phyloP scores from a whole-genome alignment of 176 grass and related monocot species.

The Carex scoparia region DNA sequence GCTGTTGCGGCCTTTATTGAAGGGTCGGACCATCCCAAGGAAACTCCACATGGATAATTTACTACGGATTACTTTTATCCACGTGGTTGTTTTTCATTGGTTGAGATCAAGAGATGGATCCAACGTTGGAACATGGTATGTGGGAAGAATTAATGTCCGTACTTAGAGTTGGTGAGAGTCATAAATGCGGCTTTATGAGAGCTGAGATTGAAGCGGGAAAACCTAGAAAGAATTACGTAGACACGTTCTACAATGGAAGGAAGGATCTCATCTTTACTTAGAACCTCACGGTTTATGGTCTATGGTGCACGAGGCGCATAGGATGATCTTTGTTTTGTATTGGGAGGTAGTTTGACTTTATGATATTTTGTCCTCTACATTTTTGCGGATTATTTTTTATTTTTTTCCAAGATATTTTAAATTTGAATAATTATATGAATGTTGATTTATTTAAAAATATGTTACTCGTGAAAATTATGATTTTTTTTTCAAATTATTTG shows the following conservation, averaged over 20 bases:
- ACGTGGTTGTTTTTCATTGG: background rate
- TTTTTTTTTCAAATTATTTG: no score
- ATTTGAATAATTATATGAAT: background rate
- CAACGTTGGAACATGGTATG: constrained; percentile 1
- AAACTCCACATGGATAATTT: background rate
- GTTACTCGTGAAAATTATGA: no score
- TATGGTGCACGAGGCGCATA: background rate
- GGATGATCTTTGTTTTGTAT: background rate
- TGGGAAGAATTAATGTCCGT: background rate
- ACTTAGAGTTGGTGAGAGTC: constrained; percentile 2
- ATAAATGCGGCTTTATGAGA: constrained; percentile 15
- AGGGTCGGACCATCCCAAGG: background rate
- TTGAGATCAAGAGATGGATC: background rate
- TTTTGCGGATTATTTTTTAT: background rate
- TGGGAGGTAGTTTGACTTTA: background rate
- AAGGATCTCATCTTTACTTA: background rate
- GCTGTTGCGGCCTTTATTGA: constrained; percentile 15
- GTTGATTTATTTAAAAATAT: background rate
- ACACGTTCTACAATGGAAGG: background rate
- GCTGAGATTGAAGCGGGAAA: background rate
- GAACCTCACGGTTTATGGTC: background rate
- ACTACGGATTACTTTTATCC: background rate
- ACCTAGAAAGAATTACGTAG: background rate
- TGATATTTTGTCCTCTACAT: background rate
- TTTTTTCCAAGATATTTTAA: background rate